Evolutionary conservation across 768 basidiomycete species (phyloP).

Genomic region (Boletus subcaerulescens): DNA sequence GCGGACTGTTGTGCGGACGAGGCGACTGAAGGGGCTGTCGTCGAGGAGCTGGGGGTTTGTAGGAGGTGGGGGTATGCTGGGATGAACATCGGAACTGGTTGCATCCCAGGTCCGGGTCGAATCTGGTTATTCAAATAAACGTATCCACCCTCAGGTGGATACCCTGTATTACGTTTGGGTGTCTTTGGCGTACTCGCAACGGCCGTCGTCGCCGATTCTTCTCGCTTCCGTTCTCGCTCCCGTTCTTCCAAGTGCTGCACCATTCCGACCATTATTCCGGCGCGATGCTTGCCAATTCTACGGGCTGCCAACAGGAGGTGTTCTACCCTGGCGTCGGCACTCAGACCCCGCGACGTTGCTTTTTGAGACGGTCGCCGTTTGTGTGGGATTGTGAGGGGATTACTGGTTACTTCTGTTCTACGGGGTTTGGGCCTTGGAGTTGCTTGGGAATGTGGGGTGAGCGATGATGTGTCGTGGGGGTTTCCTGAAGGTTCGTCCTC

Average conservation of each 20-base stretch:
- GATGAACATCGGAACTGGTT: constrained; percentile 30
- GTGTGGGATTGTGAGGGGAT: constrained; percentile 6
- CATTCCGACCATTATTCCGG: constrained; percentile 53
- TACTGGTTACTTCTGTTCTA: constrained; percentile 17
- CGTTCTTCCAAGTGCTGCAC: constrained; percentile 35
- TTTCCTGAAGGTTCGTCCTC: constrained; percentile 26
- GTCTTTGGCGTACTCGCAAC: constrained; percentile 25
- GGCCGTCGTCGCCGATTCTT: constrained; percentile 22
- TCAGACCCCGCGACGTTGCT: constrained; percentile 30
- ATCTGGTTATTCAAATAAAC: constrained; percentile 28
- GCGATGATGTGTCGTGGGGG: constrained; percentile 16
- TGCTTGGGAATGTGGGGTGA: constrained; percentile 9
- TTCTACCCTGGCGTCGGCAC: constrained; percentile 67
- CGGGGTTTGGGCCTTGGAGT: constrained; percentile 24
- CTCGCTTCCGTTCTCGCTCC: constrained; percentile 26
- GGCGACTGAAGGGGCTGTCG: constrained; percentile 25
- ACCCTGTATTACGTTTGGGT: constrained; percentile 27
- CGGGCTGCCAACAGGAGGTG: constrained; percentile 70
- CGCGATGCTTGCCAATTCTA: constrained; percentile 62
- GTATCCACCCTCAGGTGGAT: constrained; percentile 26
- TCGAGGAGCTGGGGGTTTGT: constrained; percentile 33
- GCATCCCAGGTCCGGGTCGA: constrained; percentile 26
- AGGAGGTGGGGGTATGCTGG: constrained; percentile 30
- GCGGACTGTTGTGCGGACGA: constrained; percentile 20
- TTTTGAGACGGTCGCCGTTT: constrained; percentile 30